Evolutionary conservation across 192 early-diverging fungal genomes (phyloP).

Genomic region (Coemansia sp.): DNA sequence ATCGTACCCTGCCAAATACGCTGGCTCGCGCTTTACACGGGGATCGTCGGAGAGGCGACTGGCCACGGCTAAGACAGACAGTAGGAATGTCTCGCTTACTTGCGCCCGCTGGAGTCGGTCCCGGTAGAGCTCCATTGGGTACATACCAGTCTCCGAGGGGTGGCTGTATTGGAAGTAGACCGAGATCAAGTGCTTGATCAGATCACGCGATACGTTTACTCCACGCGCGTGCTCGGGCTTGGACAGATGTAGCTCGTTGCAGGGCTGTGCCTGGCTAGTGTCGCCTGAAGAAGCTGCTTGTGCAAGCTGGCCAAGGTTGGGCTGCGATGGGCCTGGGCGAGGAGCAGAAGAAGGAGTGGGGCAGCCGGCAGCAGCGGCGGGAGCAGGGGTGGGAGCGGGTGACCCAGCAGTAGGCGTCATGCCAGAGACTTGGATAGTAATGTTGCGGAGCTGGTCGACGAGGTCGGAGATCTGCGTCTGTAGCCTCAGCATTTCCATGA

Average conservation of each 20-base stretch:
- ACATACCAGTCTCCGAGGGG: constrained; percentile 48
- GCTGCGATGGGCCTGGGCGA: background rate
- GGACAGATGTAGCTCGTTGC: constrained; percentile 4
- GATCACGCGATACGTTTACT: constrained; percentile 41
- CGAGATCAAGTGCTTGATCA: constrained; percentile 40
- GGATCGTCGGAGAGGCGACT: constrained; percentile 49
- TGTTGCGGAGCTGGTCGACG: constrained; percentile 44
- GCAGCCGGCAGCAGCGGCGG: background rate
- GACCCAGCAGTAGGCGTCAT: constrained; percentile 2
- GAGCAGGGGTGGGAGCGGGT: background rate
- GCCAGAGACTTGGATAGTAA: constrained; percentile 40
- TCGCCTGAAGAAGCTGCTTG: background rate
- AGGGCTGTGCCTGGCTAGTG: background rate
- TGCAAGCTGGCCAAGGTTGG: background rate
- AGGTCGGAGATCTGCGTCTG: constrained; percentile 49
- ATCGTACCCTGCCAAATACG: constrained; percentile 45
- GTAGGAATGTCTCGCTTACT: constrained; percentile 47
- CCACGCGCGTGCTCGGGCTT: constrained; percentile 17
- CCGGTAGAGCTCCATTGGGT: constrained; percentile 46
- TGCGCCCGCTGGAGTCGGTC: constrained; percentile 44
- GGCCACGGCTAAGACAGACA: constrained; percentile 48
- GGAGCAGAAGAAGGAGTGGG: background rate
- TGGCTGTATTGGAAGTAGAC: constrained; percentile 50
- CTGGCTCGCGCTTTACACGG: constrained; percentile 43
- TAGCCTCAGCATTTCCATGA: constrained; percentile 52